Evolutionary conservation across 495 filamentous ascomycete species (phyloP).

Genomic region (Penicillium silybi): DNA sequence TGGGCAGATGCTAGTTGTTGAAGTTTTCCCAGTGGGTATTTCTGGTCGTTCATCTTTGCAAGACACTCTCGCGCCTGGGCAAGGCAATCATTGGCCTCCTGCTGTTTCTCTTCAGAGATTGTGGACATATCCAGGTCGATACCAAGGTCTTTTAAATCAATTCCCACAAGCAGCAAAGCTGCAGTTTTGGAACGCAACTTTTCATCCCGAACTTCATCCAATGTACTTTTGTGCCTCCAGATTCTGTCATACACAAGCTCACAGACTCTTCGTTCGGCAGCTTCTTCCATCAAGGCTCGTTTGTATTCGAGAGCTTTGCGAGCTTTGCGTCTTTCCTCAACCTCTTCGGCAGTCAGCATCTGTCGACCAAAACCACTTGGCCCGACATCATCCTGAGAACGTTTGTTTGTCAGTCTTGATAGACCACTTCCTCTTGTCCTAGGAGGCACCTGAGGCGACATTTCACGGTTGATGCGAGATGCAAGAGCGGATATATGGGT

Average conservation of each 20-base stretch:
- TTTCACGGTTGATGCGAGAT: conserved; percentile 65
- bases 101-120: conserved; percentile 57
- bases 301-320: conserved; percentile 74
- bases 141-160: conserved; percentile 81
- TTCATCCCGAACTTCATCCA: conserved; percentile 94
- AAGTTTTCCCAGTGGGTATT: conserved; percentile 87
- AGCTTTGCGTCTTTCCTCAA: conserved; percentile 72
- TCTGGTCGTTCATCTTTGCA: conserved; percentile 78
- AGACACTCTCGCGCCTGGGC: conserved; percentile 70
- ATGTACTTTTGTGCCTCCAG: conserved; percentile 84
- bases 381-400: conserved; percentile 26
- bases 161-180: conserved; percentile 83
- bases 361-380: conserved; percentile 58
- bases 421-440: conserved; percentile 17
- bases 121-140: conserved; percentile 60
- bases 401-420: conserved; percentile 22
- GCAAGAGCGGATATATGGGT: conserved; percentile 84
- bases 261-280: conserved; percentile 83
- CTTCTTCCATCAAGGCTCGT: conserved; percentile 76
- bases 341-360: conserved; percentile 88
- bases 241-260: conserved; percentile 82
- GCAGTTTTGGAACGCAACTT: conserved; percentile 94
- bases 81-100: conserved; percentile 68
- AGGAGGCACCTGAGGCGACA: conserved; percentile 47
- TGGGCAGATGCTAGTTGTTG: conserved; percentile 83